A percentile compares a stretch with the other conserved stretches of the same genome.
Evolutionary conservation across 192 early-diverging fungal genomes (phyloP).

Genomic region (Chytriomyces confervae): DNA sequence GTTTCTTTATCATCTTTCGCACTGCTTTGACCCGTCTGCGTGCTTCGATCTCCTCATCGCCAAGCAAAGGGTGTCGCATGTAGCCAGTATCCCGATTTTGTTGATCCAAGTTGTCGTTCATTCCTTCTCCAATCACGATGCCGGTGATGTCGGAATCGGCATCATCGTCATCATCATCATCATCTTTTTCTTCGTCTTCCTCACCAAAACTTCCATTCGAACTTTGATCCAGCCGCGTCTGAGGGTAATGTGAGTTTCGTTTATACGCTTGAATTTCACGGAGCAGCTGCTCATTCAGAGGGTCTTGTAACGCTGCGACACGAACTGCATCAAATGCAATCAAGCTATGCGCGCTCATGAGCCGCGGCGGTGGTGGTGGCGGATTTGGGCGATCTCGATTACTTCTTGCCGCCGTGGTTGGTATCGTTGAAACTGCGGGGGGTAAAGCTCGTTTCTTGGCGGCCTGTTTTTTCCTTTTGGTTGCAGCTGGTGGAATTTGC

Average conservation of each 20-base stretch:
- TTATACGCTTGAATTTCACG: background rate
- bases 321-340: conserved; percentile 3
- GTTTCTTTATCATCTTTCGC: background rate
- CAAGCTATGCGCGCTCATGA: conserved; percentile 21
- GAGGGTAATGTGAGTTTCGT: background rate
- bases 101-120: background rate
- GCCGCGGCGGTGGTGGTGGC: background rate
- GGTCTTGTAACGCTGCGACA: background rate
- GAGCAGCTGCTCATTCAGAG: background rate
- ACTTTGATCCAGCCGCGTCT: background rate
- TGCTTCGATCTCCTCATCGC: conserved; percentile 25
- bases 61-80: conserved; percentile 13
- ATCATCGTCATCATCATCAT: background rate
- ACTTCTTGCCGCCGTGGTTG: background rate
- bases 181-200: background rate
- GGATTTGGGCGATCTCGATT: background rate
- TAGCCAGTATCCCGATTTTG: background rate
- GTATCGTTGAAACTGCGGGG: too few species aligned
- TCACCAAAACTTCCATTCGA: background rate
- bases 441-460: background rate
- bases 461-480: background rate
- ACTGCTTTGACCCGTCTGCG: conserved; percentile 1
- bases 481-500: background rate
- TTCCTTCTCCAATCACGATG: background rate
- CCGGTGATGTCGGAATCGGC: too few species aligned